phyloP scores from a whole-genome alignment of 352 stramenopile genomes.

The Phytophthora cryptogea region DNA sequence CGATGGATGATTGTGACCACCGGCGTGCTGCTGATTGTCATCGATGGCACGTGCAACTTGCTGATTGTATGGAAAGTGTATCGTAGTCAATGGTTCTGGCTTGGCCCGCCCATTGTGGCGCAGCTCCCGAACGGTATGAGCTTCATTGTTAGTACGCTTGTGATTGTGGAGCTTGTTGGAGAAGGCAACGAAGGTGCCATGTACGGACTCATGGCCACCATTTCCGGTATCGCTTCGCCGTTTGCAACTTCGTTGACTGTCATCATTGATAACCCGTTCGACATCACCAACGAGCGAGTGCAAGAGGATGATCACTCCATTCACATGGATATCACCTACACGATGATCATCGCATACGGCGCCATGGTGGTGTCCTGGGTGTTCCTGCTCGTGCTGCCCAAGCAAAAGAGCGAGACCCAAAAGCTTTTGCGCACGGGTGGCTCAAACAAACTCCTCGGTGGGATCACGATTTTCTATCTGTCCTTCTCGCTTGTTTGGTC shows the following conservation, averaged over 20 bases:
- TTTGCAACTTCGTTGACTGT: constrained; percentile 48
- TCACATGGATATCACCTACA: constrained; percentile 49
- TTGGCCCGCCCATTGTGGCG: constrained; percentile 39
- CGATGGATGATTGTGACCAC: constrained; percentile 39
- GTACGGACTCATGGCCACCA: constrained; percentile 51
- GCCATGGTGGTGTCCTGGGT: constrained; percentile 37
- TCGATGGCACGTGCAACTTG: constrained; percentile 40
- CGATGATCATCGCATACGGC: constrained; percentile 45
- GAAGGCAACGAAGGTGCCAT: constrained; percentile 55
- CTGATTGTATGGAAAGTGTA: constrained; percentile 43
- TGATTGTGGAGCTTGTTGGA: constrained; percentile 45
- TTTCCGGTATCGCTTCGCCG: constrained; percentile 38
- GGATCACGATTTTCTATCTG: constrained; percentile 40
- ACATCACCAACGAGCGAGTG: constrained; percentile 38
- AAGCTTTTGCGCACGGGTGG: constrained; percentile 39
- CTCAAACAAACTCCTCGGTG: constrained; percentile 31
- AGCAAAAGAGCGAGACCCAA: constrained; percentile 44
- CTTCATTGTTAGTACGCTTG: constrained; percentile 47
- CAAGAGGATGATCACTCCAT: constrained; percentile 39
- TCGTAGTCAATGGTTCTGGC: constrained; percentile 55
- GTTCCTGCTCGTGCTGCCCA: constrained; percentile 42
- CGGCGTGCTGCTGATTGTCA: constrained; percentile 24
- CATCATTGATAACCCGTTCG: constrained; percentile 40
- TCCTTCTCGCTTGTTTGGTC: constrained; percentile 42
- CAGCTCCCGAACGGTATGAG: constrained; percentile 40